phyloP scores from a whole-genome alignment of 2,329 filamentous ascomycete genomes.

The Cryphonectria naterciae region DNA sequence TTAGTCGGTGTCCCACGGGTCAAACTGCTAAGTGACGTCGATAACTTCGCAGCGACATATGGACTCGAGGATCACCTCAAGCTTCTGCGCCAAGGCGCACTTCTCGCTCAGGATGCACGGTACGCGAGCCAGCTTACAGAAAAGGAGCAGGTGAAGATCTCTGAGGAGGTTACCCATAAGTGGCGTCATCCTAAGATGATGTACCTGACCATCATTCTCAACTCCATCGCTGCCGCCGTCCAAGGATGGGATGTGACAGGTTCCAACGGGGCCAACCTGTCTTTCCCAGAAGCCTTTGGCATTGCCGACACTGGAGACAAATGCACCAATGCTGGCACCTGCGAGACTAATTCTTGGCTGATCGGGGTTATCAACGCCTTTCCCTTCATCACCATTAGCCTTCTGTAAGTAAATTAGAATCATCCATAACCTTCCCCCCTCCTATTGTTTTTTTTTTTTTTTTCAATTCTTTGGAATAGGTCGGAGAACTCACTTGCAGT shows the following conservation, averaged over 20 bases:
- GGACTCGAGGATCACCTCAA: neutral
- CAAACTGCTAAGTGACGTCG: neutral
- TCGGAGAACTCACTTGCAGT: neutral
- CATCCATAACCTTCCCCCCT: too few relatives aligned
- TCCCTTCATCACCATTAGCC: neutral
- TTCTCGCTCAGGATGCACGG: neutral
- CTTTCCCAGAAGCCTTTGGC: conserved; percentile 58
- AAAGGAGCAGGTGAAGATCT: neutral
- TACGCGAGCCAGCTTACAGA: neutral
- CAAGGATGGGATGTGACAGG: conserved; percentile 53
- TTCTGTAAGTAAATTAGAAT: neutral
- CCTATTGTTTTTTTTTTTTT: too few relatives aligned
- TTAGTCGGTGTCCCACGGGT: neutral
- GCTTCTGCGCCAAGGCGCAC: neutral
- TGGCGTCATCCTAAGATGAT: conserved; percentile 67
- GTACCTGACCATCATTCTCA: conserved; percentile 61
- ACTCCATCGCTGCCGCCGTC: conserved; percentile 57
- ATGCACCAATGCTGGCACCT: neutral
- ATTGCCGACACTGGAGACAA: conserved; percentile 40
- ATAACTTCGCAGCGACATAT: neutral
- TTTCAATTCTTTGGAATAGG: neutral
- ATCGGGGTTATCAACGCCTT: conserved; percentile 66
- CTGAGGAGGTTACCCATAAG: conserved; percentile 64
- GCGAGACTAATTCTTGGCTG: conserved; percentile 44
- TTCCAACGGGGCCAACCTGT: conserved; percentile 63